Conservation (phyloP, 192 early-diverging fungal species). For the Linderina pennispora region DNA sequence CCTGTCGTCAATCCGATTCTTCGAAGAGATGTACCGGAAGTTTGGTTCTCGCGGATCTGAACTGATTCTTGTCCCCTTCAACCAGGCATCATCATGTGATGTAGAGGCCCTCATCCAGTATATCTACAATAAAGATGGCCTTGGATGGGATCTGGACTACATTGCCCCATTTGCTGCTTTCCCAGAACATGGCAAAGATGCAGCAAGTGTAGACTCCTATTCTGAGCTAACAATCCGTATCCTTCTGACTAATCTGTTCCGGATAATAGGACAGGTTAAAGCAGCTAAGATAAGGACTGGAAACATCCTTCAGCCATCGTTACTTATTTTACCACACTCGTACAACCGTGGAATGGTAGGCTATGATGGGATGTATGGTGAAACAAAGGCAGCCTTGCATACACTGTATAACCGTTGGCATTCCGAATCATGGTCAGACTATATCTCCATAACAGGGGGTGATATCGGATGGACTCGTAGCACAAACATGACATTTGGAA, state of each 20-base stretch:
- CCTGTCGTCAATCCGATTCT: slow-evolving; percentile 71
- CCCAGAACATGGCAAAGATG: slow-evolving; percentile 79
- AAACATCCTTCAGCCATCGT: slow-evolving; percentile 75
- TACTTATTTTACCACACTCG: slow-evolving; percentile 75
- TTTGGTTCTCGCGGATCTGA: slow-evolving; percentile 83
- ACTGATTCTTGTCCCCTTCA: slow-evolving; percentile 90
- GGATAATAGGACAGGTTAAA: slow-evolving; percentile 82
- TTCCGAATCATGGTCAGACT: slow-evolving; percentile 76
- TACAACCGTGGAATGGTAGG: slow-evolving; percentile 91
- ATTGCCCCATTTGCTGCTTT: slow-evolving; percentile 96
- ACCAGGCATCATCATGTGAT: slow-evolving; percentile 86
- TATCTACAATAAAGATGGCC: slow-evolving; percentile 65
- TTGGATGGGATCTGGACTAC: slow-evolving; percentile 92
- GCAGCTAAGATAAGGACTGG: slow-evolving; percentile 66
- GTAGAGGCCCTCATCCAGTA: slow-evolving; percentile 73
- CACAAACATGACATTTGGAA: slow-evolving; percentile 87
- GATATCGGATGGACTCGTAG: slow-evolving; percentile 92
- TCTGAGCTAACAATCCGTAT: slow-evolving; percentile 91
- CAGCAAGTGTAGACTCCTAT: slow-evolving; percentile 75
- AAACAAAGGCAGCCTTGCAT: slow-evolving; percentile 83
- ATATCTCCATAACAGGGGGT: slow-evolving; percentile 78
- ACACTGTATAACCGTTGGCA: slow-evolving; percentile 82
- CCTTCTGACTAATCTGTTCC: slow-evolving; percentile 90
- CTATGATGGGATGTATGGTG: slow-evolving; percentile 78
- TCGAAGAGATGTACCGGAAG: slow-evolving; percentile 79